Evolutionary conservation across 202 grass and related monocot species (phyloP).

Genomic region (Digitaria exilis): DNA sequence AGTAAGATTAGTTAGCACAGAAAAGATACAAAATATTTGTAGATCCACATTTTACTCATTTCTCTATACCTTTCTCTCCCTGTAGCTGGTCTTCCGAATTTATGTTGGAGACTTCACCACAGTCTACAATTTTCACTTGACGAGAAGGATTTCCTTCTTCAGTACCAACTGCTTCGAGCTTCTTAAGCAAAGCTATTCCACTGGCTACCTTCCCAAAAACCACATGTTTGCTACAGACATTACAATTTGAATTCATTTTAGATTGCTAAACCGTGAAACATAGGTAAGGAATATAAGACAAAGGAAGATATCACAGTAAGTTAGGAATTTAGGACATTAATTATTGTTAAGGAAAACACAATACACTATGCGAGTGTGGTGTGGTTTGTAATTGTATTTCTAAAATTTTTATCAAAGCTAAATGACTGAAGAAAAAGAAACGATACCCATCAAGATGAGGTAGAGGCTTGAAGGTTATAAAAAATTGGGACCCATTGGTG

Average conservation of each 20-base stretch:
- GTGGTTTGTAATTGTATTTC: too few relatives aligned
- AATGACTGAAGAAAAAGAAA: constrained; percentile 22
- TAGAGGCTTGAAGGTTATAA: constrained; percentile 60
- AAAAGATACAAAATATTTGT: constrained; percentile 15
- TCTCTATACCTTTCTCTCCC: constrained; percentile 57
- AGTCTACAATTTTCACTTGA: constrained; percentile 72
- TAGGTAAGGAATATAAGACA: neutral
- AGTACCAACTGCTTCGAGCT: constrained; percentile 56
- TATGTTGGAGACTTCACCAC: constrained; percentile 56
- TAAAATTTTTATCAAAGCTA: too few relatives aligned
- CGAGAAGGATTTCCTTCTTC: constrained; percentile 49
- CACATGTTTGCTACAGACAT: constrained; percentile 72
- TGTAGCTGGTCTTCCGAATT: constrained; percentile 39
- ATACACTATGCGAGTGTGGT: neutral
- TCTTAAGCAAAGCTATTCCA: constrained; percentile 61
- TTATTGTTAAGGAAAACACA: neutral
- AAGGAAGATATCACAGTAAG: neutral
- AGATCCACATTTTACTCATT: constrained; percentile 10
- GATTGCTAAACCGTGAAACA: constrained; percentile 10
- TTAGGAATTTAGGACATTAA: neutral
- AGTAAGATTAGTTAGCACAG: constrained; percentile 28
- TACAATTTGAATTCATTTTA: constrained; percentile 27
- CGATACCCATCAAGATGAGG: constrained; percentile 74
- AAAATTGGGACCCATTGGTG: constrained; percentile 76
- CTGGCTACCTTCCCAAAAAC: constrained; percentile 73